Conservation (phyloP, 225 moss, liverwort and hornwort genomes). For the Marchantia paleacea region DNA sequence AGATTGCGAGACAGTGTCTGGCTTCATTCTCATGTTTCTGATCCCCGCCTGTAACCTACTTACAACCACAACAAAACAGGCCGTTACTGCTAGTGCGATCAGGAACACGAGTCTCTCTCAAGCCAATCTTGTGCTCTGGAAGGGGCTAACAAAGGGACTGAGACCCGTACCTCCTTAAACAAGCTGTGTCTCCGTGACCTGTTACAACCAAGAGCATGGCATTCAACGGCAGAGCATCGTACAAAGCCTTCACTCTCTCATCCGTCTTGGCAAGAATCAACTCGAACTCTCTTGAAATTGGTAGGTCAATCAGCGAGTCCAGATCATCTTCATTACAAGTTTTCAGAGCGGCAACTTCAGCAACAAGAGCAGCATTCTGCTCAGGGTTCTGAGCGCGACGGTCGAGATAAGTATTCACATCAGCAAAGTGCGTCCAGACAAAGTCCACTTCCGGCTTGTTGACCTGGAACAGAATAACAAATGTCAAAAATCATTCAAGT, state of each 20-base stretch:
- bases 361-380: slow-evolving; percentile 52
- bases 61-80: slow-evolving; percentile 6
- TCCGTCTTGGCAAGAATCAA: slow-evolving; percentile 51
- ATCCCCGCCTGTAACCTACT: slow-evolving; percentile 49
- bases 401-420: slow-evolving; percentile 59
- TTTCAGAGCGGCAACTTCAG: slow-evolving; percentile 68
- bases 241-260: slow-evolving; percentile 47
- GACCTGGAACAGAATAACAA: slow-evolving; percentile 33
- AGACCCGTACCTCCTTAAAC: slow-evolving; percentile 46
- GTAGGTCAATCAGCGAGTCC: slow-evolving; percentile 22
- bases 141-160: background rate
- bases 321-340: slow-evolving; percentile 48
- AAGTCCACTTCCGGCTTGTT: slow-evolving; percentile 63
- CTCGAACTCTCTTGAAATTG: slow-evolving; percentile 45
- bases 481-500: background rate
- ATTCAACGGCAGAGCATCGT: slow-evolving; percentile 69
- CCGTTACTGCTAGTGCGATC: background rate
- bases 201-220: slow-evolving; percentile 67
- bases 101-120: background rate
- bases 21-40: slow-evolving; percentile 56
- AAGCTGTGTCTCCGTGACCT: slow-evolving; percentile 81
- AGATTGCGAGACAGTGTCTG: slow-evolving; percentile 29
- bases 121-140: too few species aligned
- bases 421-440: slow-evolving; percentile 84
- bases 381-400: slow-evolving; percentile 46